Evolutionary conservation across 2,329 filamentous ascomycete species (phyloP).

Genomic region (Epichloe elymi): DNA sequence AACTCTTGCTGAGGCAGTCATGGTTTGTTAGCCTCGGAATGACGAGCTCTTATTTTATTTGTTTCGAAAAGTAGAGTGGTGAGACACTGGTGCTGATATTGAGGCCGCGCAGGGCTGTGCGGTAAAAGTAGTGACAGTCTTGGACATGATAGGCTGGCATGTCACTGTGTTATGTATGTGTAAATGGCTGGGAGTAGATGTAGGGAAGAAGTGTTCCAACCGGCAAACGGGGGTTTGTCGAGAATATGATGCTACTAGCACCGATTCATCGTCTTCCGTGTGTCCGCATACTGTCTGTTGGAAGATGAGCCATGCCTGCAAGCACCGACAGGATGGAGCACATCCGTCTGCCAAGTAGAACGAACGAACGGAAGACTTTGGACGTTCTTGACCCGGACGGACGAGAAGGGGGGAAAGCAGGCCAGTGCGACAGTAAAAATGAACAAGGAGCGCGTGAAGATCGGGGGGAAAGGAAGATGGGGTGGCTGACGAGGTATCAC

Average conservation of each 20-base stretch:
- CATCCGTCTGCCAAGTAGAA: not conserved
- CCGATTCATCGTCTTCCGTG: not conserved
- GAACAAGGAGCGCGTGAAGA: too few species aligned
- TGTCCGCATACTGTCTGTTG: not conserved
- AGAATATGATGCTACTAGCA: not conserved
- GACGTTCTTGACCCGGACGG: not conserved
- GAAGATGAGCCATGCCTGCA: constrained; percentile 6
- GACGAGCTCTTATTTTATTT: not conserved
- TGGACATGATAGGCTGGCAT: constrained; percentile 76
- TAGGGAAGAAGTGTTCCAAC: not conserved
- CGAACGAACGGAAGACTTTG: not conserved
- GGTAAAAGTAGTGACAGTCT: constrained; percentile 89
- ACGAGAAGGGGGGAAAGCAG: not conserved
- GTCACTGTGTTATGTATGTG: constrained; percentile 22
- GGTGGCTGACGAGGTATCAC: too few species aligned
- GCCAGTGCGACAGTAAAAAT: not conserved
- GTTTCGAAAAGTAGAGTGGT: constrained; percentile 58
- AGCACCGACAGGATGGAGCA: constrained; percentile 9
- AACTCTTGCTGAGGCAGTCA: constrained; percentile 24
- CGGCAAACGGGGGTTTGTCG: not conserved
- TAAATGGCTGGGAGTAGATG: not conserved
- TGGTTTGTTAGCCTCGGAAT: constrained; percentile 17
- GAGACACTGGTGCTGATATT: constrained; percentile 71
- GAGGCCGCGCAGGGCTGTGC: constrained; percentile 74
- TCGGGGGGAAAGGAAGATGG: too few species aligned